A percentile compares a stretch with the other conserved stretches of the same genome.
phyloP scores from a whole-genome alignment of 805 yeast species.

The Dipodascus geniculatus region DNA sequence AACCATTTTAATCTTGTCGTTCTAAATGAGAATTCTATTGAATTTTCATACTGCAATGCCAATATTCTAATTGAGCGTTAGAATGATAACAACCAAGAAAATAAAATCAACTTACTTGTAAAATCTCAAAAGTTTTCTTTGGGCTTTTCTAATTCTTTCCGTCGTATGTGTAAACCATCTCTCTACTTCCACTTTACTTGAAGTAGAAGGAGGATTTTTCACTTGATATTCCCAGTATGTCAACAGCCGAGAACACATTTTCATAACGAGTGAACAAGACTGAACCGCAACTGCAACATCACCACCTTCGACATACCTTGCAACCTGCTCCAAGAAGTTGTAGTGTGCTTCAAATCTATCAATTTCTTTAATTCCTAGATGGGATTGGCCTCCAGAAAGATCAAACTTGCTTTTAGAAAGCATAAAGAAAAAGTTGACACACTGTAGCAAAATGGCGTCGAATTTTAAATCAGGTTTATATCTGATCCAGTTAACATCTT shows the following conservation, averaged over 20 bases:
- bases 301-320: conserved; percentile 69
- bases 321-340: conserved; percentile 64
- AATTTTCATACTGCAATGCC: conserved; percentile 61
- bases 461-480: conserved; percentile 44
- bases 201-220: conserved; percentile 40
- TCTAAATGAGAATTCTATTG: conserved; percentile 33
- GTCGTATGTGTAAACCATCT: conserved; percentile 36
- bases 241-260: conserved; percentile 34
- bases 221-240: conserved; percentile 64
- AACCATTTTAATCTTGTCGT: conserved; percentile 35
- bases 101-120: conserved; percentile 28
- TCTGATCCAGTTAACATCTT: conserved; percentile 62
- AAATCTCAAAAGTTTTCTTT: conserved; percentile 75
- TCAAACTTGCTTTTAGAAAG: conserved; percentile 66
- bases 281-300: conserved; percentile 72
- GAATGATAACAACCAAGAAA: background rate
- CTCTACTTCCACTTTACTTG: conserved; percentile 32
- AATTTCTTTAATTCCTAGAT: conserved; percentile 80
- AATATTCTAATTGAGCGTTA: conserved; percentile 27
- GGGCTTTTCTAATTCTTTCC: conserved; percentile 36
- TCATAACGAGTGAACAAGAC: conserved; percentile 27
- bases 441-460: conserved; percentile 59
- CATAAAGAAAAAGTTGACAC: conserved; percentile 62
- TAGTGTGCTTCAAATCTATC: conserved; percentile 80
- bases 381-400: conserved; percentile 47